Conservation (phyloP, 2,329 filamentous ascomycete species). For the Alternaria triticina region DNA sequence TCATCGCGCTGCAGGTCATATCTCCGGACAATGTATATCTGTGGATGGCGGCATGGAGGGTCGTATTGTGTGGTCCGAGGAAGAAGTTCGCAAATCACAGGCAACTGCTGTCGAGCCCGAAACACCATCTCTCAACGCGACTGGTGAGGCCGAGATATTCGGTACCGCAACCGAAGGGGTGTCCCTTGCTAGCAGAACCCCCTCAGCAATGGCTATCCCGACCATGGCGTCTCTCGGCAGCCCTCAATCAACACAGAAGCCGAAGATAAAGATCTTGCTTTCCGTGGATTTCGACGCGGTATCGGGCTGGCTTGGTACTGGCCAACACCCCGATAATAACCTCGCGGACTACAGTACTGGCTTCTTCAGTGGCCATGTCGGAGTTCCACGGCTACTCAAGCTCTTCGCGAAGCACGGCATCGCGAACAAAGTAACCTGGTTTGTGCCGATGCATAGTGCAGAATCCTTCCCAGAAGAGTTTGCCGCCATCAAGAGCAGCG, state of each 20-base stretch:
- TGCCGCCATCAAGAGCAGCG: slow-evolving; percentile 57
- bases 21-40: slow-evolving; percentile 61
- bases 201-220: not conserved
- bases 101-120: not conserved
- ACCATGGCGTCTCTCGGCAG: not conserved
- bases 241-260: slow-evolving; percentile 6
- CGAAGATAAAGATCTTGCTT: slow-evolving; percentile 50
- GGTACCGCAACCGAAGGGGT: slow-evolving; percentile 20
- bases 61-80: slow-evolving; percentile 56
- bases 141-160: slow-evolving; percentile 11
- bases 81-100: slow-evolving; percentile 41
- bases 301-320: slow-evolving; percentile 66
- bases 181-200: not conserved
- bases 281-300: slow-evolving; percentile 65
- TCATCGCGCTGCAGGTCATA: slow-evolving; percentile 60
- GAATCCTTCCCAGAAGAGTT: slow-evolving; percentile 64
- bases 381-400: slow-evolving; percentile 61
- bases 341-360: slow-evolving; percentile 63
- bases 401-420: slow-evolving; percentile 61
- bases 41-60: slow-evolving; percentile 62
- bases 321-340: slow-evolving; percentile 59
- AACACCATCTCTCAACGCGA: not conserved
- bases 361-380: slow-evolving; percentile 64
- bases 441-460: slow-evolving; percentile 65
- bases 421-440: slow-evolving; percentile 64